Evolutionary conservation across 768 basidiomycete species (phyloP).

Genomic region (Suillus ampliporus): DNA sequence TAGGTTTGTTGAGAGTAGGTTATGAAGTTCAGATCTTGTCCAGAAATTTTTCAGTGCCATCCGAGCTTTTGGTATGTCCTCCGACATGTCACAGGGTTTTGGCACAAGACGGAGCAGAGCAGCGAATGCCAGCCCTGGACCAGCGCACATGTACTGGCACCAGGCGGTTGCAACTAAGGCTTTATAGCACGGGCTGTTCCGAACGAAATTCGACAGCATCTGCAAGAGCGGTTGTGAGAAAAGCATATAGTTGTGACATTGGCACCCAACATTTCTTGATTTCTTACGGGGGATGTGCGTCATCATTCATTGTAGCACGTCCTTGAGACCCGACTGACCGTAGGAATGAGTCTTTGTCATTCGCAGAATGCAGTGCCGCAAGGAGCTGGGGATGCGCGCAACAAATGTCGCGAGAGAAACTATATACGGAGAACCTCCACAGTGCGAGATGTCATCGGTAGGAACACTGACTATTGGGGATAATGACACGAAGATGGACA

Average conservation of each 20-base stretch:
- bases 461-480: conserved; percentile 1
- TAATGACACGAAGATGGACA: neutral
- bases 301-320: neutral
- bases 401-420: neutral
- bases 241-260: no score
- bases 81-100: neutral
- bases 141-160: neutral
- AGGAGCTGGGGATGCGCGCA: no score
- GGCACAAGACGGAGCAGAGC: no score
- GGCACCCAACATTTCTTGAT: neutral
- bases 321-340: neutral
- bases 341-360: neutral
- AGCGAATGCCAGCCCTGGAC: neutral
- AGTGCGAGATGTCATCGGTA: neutral
- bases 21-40: neutral
- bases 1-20: neutral
- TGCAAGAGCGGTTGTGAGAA: neutral
- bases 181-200: neutral
- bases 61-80: conserved; percentile 2
- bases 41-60: neutral
- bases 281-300: neutral
- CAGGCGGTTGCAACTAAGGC: neutral
- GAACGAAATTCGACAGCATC: neutral
- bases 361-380: neutral
- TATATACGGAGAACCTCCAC: neutral